phyloP scores from a whole-genome alignment of 2,329 filamentous ascomycete genomes.

The Trichoderma sp. region DNA sequence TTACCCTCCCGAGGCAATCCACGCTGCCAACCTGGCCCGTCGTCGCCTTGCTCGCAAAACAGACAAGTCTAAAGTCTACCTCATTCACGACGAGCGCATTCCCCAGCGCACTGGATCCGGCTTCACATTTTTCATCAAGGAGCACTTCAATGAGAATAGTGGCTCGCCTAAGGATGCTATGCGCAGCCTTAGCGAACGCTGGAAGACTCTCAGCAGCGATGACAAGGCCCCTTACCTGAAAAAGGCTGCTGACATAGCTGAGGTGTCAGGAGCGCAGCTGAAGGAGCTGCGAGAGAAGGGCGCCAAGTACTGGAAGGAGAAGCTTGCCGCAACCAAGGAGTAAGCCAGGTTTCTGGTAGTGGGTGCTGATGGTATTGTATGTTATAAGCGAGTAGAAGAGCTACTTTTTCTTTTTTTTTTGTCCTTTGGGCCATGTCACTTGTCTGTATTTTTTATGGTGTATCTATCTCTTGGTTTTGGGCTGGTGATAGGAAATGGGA shows the following conservation, averaged over 20 bases:
- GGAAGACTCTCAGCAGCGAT: conserved; percentile 47
- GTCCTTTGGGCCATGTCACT: background rate
- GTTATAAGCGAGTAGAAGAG: background rate
- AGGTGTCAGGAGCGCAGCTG: conserved; percentile 29
- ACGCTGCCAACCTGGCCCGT: conserved; percentile 54
- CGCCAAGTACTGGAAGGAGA: conserved; percentile 32
- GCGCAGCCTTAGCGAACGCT: conserved; percentile 42
- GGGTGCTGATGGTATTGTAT: background rate
- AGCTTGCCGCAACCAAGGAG: conserved; percentile 14
- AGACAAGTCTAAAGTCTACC: conserved; percentile 32
- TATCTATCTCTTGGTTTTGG: background rate
- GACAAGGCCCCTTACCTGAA: conserved; percentile 50
- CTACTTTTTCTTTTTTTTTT: background rate
- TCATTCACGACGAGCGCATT: conserved; percentile 52
- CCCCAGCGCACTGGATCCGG: conserved; percentile 46
- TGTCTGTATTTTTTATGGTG: conserved; percentile 6
- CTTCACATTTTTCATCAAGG: conserved; percentile 46
- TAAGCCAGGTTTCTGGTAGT: background rate
- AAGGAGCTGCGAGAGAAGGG: conserved; percentile 40
- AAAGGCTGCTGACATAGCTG: conserved; percentile 31
- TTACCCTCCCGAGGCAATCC: conserved; percentile 46
- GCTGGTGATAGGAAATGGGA: background rate
- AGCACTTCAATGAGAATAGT: conserved; percentile 40
- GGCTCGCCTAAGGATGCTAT: conserved; percentile 32
- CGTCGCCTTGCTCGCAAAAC: conserved; percentile 44